Conservation (phyloP, 306 rosid species). For the Arachis stenosperma region DNA sequence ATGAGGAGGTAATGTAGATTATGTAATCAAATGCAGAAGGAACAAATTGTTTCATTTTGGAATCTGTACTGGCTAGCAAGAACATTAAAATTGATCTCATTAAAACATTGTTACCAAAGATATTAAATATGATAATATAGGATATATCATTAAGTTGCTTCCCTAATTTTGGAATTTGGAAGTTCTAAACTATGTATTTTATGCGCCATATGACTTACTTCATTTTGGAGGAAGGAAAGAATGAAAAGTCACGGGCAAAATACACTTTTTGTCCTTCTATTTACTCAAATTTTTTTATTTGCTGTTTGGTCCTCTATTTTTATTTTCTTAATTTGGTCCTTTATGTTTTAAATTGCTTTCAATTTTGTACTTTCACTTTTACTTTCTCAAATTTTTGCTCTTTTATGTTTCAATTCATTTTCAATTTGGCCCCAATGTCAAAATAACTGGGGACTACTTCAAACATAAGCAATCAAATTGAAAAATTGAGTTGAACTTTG, state of each 20-base stretch:
- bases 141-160: constrained; percentile 21
- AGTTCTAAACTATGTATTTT: constrained; percentile 14
- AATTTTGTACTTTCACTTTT: no score
- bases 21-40: constrained; percentile 37
- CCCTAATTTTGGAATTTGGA: background rate
- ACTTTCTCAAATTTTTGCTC: no score
- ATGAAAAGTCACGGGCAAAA: background rate
- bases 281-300: no score
- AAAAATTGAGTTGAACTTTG: no score
- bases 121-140: constrained; percentile 12
- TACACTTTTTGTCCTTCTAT: no score
- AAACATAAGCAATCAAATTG: no score
- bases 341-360: no score
- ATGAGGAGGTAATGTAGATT: constrained; percentile 81
- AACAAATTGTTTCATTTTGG: constrained; percentile 5
- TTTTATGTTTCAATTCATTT: no score
- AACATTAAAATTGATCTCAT: background rate
- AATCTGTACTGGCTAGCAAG: background rate
- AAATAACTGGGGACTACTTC: no score
- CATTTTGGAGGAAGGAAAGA: constrained; percentile 17
- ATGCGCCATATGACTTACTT: constrained; percentile 14
- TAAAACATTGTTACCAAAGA: background rate
- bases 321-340: no score
- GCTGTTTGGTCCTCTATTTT: no score
- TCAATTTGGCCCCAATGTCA: no score